Evolutionary conservation across 345 rosid species (phyloP), one percentile per base, ranked within the genome.

Genomic region (Arabidopsis arenosa): DNA sequence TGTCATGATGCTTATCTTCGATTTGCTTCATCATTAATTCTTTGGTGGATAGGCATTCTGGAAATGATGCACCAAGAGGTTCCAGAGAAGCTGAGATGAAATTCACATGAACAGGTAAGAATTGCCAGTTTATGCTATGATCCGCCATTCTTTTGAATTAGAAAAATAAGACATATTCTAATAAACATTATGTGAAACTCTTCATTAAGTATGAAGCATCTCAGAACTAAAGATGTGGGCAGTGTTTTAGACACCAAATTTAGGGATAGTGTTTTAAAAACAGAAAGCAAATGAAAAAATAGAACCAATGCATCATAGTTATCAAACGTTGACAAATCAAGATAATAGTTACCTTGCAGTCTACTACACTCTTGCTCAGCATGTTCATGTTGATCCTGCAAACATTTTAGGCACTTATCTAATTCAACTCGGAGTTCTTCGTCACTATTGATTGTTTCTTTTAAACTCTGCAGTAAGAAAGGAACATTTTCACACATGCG

Each of bases 21-120:
- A 89, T 88, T 12, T 39, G 74, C 74, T 76, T 81, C 65, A 59
- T 57, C 21, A 92, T 63, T 54, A 81, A 85, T 67, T 83, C 92
- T 64, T 78, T 84, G 1, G 84, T 57, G 5, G 80, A 68, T 58
- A 82, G 62, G 53, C 40, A 71, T 54, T 75, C 75, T 73, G 80
- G 60, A 39, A 45, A 51, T 6, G 49, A 14, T 13, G 30, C 41
- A 39, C 78, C 32, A n/a, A 54, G 30, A 68, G 80, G 80, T 55
- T 71, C 82, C 56, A 82, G 33, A 61, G 86, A 74, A 61, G 44
- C 92, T 85, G 86, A 18, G 4, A 77, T 55, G 45, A 53, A n/a
- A 13, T 12, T 40, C 41, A 35, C 17, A 48, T 33, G 61, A 39
- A 55, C 35, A 75, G 4, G 18, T 65, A 3, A 64, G 6, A 63